Evolutionary conservation across 208 protist species (phyloP), one percentile per base, ranked within the genome.

Genomic region (Vickermania spadyakhi): DNA sequence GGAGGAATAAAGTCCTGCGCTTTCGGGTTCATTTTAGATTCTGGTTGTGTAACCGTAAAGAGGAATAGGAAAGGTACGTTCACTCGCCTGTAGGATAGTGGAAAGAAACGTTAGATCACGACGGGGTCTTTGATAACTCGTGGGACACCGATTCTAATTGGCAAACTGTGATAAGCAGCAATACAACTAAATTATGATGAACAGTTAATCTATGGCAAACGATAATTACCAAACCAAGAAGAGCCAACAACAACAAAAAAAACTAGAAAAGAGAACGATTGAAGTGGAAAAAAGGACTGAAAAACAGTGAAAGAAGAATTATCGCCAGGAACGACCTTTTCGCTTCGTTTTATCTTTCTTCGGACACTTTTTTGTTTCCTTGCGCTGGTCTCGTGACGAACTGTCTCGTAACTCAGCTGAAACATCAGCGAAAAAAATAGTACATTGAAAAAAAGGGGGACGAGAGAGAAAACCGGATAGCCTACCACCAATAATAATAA

Each of bases 261-360:
- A 56, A 7, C 14, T 13, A 56, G 28, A 41, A 28, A 60, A 60
- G 60, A n/a, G 60, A 49, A 65, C n/a, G 61, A 60, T 61, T 31
- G n/a, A 26, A 57, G 49, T 29, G 1, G 28, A 29, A 53, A 31
- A 31, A 2, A 25, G 3, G 7, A 27, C 61, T 2, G 59, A 52
- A 7, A 28, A 7, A 56, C 22, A 56, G 25, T 7, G 25, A 28
- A 13, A 56, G 52, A n/a, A n/a, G n/a, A n/a, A n/a, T n/a, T n/a
- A n/a, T n/a, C n/a, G n/a, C n/a, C n/a, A n/a, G n/a, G n/a, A n/a
- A n/a, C n/a, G n/a, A n/a, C n/a, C n/a, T n/a, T n/a, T n/a, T n/a
- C n/a, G n/a, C n/a, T n/a, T n/a, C n/a, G n/a, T n/a, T n/a, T n/a
- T n/a, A n/a, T n/a, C n/a, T n/a, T n/a, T n/a, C n/a, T n/a, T n/a